Base-by-base conservation (phyloP, 495 filamentous ascomycete species). In the Extremus antarcticus region DNA sequence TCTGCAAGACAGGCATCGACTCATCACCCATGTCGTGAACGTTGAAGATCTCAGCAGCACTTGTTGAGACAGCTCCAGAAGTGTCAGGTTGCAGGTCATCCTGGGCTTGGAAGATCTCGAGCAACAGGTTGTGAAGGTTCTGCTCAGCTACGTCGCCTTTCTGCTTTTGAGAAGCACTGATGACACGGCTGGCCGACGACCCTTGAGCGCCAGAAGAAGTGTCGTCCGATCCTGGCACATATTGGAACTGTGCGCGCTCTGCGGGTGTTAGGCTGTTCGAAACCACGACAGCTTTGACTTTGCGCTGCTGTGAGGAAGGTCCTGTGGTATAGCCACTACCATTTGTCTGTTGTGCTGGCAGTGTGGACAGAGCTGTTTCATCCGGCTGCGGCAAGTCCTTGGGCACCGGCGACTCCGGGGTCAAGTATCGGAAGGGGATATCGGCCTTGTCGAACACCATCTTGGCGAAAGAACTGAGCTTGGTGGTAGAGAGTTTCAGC, bases 101-200 rank as follows among this genome's bases (percentile, higher is more conserved):
- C 64, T 95, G 88, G 0, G 86, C 83, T 56, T 86, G 79, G 63
- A 94, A 91, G 20, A 91, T 77, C 21, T 86, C 78, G 50, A 83
- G 75, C 1, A 95, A 68, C 38, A 86, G 75, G 19, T 81, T 74
- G 48, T 80, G 79, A 15, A 95, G 67, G 35, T 82, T 81, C 43
- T 81, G 68, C 46, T 88, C 73, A 47, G 81, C 81, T 2, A 79
- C 74, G 61, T 94, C 84, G 2, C 87, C 83, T 63, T 89, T 84
- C 56, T 90, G 86, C 53, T 86, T 82, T 63, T 92, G 84, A 63
- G 90, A 88, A 45, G 55, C 69, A 57, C 23, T 70, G 55, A 74
- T 74, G 3, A 59, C 57, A 25, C 57, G 59, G 29, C 57, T 59
- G 19, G 61, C 56, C 16, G 55, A 54, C 8, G 56, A 48, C 38